A percentile compares a stretch with the other conserved stretches of the same genome.
Conservation (phyloP, 306 rosid genomes). For the Lathyrus tuberosus region DNA sequence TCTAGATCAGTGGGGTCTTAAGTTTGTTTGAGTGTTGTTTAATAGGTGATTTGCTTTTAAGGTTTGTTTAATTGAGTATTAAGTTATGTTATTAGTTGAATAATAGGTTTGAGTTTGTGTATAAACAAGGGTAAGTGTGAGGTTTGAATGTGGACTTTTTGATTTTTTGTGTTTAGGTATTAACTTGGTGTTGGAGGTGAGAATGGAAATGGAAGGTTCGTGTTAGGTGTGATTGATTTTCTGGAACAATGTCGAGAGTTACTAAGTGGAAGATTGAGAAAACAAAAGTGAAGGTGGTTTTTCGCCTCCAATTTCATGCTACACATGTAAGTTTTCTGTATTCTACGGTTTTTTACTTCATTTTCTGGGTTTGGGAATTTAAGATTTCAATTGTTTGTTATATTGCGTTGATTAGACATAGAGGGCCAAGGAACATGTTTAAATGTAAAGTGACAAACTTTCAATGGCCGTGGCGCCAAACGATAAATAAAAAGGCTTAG, state of each 20-base stretch:
- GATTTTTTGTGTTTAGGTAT: slow-evolving; percentile 40
- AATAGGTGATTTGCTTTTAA: slow-evolving; percentile 30
- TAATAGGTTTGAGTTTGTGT: slow-evolving; percentile 30
- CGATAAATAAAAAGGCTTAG: neutral
- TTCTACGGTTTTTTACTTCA: slow-evolving; percentile 10
- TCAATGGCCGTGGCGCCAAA: neutral
- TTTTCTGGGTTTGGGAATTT: slow-evolving; percentile 32
- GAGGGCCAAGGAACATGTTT: neutral
- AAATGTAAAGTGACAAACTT: neutral
- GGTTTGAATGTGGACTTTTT: slow-evolving; percentile 31
- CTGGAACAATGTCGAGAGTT: slow-evolving; percentile 79
- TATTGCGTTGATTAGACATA: neutral
- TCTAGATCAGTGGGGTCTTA: slow-evolving; percentile 35
- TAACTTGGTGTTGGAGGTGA: slow-evolving; percentile 46
- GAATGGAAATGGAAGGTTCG: slow-evolving; percentile 37
- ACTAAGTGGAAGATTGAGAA: slow-evolving; percentile 94
- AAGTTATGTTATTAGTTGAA: neutral
- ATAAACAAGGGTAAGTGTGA: slow-evolving; percentile 24
- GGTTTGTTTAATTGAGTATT: slow-evolving; percentile 32
- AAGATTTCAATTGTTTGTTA: neutral
- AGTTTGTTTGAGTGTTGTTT: slow-evolving; percentile 30
- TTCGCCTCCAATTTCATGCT: slow-evolving; percentile 93
- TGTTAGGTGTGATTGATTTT: slow-evolving; percentile 43
- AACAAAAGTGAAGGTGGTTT: slow-evolving; percentile 98
- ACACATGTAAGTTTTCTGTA: slow-evolving; percentile 81